phyloP scores from a whole-genome alignment of 768 basidiomycete genomes.

The Tricholoma matsutake region DNA sequence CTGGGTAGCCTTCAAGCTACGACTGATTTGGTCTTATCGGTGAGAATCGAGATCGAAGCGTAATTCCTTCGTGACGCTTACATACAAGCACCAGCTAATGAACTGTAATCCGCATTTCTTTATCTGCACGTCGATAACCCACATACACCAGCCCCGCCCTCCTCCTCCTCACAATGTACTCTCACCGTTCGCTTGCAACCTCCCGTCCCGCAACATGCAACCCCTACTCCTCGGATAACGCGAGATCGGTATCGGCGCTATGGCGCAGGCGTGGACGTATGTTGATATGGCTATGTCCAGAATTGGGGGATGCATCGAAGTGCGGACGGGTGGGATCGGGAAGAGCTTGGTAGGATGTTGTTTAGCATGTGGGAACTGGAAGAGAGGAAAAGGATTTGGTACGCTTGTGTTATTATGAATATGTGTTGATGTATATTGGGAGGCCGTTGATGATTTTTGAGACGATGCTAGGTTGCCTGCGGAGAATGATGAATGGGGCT shows the following conservation, averaged over 20 bases:
- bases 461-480: slow-evolving; percentile 64
- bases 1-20: too few relatives aligned
- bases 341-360: slow-evolving; percentile 49
- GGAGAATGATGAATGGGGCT: slow-evolving; percentile 42
- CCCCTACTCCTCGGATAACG: slow-evolving; percentile 81
- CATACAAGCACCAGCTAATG: too few relatives aligned
- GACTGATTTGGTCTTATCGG: too few relatives aligned
- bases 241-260: slow-evolving; percentile 87
- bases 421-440: slow-evolving; percentile 77
- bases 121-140: too few relatives aligned
- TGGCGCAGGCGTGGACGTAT: slow-evolving; percentile 86
- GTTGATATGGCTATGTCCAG: slow-evolving; percentile 88
- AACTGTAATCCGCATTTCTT: too few relatives aligned
- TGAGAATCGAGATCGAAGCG: too few relatives aligned
- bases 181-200: too few relatives aligned
- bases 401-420: slow-evolving; percentile 78
- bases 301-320: slow-evolving; percentile 81
- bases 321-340: slow-evolving; percentile 75
- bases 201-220: slow-evolving; percentile 75
- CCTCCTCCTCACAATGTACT: too few relatives aligned
- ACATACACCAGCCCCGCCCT: too few relatives aligned
- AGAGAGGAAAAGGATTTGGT: slow-evolving; percentile 74
- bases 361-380: slow-evolving; percentile 63
- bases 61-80: too few relatives aligned
- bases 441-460: slow-evolving; percentile 75